Conservation (phyloP, 768 basidiomycete genomes). For the Suillus paluster region DNA sequence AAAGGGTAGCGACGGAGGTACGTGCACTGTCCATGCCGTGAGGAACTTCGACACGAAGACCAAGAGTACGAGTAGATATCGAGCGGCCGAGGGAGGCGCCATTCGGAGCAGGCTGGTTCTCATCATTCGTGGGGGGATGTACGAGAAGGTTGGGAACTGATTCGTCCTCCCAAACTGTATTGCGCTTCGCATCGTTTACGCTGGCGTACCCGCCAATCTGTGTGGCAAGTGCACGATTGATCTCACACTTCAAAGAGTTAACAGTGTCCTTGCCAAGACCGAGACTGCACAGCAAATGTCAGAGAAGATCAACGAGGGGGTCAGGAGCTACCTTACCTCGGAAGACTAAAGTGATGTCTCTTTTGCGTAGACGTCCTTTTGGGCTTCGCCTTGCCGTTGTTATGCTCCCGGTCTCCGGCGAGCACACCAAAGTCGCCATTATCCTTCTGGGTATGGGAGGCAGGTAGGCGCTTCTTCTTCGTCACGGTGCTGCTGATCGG, state of each 20-base stretch:
- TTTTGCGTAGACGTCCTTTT: constrained; percentile 59
- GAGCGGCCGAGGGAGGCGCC: constrained; percentile 35
- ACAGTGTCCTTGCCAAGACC: constrained; percentile 63
- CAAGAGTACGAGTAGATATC: constrained; percentile 48
- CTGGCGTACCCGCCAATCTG: constrained; percentile 45
- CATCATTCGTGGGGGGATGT: constrained; percentile 46
- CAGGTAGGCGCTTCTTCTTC: constrained; percentile 36
- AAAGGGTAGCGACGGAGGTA: constrained; percentile 52
- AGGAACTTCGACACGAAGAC: constrained; percentile 56
- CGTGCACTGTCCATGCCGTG: constrained; percentile 54
- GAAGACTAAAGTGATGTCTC: constrained; percentile 67
- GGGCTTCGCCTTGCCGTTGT: constrained; percentile 38
- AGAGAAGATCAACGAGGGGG: neutral
- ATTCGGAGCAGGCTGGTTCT: constrained; percentile 25
- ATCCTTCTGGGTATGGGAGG: constrained; percentile 18
- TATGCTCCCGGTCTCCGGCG: constrained; percentile 53
- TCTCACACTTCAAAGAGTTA: constrained; percentile 61
- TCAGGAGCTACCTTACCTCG: constrained; percentile 50
- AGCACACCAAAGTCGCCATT: constrained; percentile 35
- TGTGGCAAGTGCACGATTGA: constrained; percentile 52
- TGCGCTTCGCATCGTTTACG: constrained; percentile 46
- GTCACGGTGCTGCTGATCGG: constrained; percentile 39
- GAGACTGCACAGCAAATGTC: constrained; percentile 45
- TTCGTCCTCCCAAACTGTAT: constrained; percentile 53
- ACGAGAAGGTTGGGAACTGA: constrained; percentile 35